A percentile compares a stretch with the other conserved stretches of the same genome.
These are phyloP conservation scores for Pycnococcus provasolii DNA, from an alignment of 139 green algal genomes.

Conservation along the genomic window DNA sequence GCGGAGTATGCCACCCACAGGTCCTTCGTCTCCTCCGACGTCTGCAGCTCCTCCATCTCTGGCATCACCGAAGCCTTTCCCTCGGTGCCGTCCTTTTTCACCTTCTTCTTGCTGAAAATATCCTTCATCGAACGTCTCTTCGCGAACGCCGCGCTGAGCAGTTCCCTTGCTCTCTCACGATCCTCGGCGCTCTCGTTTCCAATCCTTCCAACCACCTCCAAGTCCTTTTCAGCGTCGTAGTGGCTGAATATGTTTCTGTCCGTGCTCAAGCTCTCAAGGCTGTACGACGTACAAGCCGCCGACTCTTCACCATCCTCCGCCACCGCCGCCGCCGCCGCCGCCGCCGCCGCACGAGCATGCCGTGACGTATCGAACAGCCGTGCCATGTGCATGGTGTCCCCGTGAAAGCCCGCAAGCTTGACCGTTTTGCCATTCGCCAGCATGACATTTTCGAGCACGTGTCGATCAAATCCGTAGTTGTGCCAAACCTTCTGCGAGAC, in stretches of 20 bases:
- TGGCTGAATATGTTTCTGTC: not conserved
- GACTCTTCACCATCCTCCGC: not conserved
- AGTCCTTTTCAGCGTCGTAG: no score
- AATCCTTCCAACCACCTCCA: no score
- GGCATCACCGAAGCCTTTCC: constrained; percentile 45
- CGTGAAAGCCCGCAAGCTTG: constrained; percentile 57
- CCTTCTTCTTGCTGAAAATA: constrained; percentile 61
- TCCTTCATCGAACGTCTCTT: constrained; percentile 60
- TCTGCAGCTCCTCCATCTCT: constrained; percentile 61
- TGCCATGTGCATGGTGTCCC: constrained; percentile 98
- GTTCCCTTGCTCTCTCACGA: no score
- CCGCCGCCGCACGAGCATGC: not conserved
- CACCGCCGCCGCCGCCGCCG: no score
- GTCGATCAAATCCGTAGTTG: constrained; percentile 96
- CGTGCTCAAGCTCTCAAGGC: constrained; percentile 54
- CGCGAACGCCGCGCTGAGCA: no score
- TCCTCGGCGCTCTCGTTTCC: no score
- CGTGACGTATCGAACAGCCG: constrained; percentile 71
- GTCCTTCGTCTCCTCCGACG: constrained; percentile 31
- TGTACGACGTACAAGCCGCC: constrained; percentile 39
- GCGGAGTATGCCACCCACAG: constrained; percentile 85
- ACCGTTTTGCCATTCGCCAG: constrained; percentile 18
- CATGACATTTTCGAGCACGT: constrained; percentile 65
- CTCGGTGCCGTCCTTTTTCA: constrained; percentile 62
- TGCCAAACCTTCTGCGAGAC: constrained; percentile 56